phyloP scores from a whole-genome alignment of 768 basidiomycete species.

The Mycena metata region DNA sequence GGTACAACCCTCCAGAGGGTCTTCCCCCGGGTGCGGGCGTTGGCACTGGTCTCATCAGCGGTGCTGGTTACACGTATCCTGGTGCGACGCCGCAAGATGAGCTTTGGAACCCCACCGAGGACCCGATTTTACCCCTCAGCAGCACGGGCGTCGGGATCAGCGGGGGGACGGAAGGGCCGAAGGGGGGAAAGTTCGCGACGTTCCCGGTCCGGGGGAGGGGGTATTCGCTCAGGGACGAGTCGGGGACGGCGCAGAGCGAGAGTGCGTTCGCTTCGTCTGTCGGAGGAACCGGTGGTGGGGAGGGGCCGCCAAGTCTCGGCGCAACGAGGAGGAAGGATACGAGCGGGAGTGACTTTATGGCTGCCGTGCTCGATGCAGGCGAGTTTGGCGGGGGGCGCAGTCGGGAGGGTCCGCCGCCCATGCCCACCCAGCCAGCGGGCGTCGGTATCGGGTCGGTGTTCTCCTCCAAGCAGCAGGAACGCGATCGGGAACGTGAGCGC shows the following conservation, averaged over 20 bases:
- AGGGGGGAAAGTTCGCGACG: slow-evolving; percentile 73
- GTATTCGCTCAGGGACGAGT: slow-evolving; percentile 22
- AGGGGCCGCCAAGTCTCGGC: slow-evolving; percentile 18
- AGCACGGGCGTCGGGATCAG: slow-evolving; percentile 40
- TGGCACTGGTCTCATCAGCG: too few species aligned
- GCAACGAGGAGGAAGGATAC: slow-evolving; percentile 30
- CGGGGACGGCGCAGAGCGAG: neutral
- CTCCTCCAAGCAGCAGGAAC: slow-evolving; percentile 29
- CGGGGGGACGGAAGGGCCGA: slow-evolving; percentile 40
- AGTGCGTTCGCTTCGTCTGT: neutral
- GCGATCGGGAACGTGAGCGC: slow-evolving; percentile 23
- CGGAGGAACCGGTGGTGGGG: neutral
- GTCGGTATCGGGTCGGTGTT: slow-evolving; percentile 13
- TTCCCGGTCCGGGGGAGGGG: slow-evolving; percentile 60
- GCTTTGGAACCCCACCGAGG: slow-evolving; percentile 45
- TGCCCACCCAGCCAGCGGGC: neutral
- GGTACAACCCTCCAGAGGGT: neutral
- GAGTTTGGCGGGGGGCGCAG: slow-evolving; percentile 26
- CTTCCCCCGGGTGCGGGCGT: neutral
- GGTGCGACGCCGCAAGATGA: too few species aligned
- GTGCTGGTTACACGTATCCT: too few species aligned
- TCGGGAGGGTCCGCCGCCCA: neutral
- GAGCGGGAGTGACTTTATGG: slow-evolving; percentile 37
- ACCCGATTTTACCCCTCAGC: slow-evolving; percentile 55
- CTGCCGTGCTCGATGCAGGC: slow-evolving; percentile 34